Percentiles rank a stretch among this genome's conserved stretches.
These are phyloP conservation scores for Bocquillonia castaneifolia DNA, from an alignment of 441 rosid species.

Conservation along the genomic window DNA sequence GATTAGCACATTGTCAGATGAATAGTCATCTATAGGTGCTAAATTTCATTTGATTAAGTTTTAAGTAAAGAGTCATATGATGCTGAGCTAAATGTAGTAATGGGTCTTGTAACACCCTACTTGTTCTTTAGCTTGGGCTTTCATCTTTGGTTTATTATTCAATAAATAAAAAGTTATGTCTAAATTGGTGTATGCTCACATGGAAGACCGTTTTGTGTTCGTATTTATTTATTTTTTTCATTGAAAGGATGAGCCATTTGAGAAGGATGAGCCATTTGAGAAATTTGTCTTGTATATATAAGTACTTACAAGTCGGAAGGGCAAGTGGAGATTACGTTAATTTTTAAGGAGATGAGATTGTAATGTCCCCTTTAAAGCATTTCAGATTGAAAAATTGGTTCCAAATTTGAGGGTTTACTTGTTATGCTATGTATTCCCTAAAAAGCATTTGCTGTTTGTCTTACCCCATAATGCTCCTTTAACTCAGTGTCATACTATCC, in stretches of 20 bases:
- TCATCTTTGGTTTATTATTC: not conserved
- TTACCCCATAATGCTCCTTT: not conserved
- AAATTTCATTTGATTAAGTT: not conserved
- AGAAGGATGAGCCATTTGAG: no score
- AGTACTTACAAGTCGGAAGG: not conserved
- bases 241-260: not conserved
- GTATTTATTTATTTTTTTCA: no score
- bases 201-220: not conserved
- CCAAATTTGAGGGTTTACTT: not conserved
- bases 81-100: not conserved
- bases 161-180: no score
- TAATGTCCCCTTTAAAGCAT: not conserved
- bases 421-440: not conserved
- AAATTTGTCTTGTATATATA: no score
- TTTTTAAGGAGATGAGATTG: not conserved
- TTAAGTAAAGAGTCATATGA: not conserved
- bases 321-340: not conserved
- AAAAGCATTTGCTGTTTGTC: not conserved
- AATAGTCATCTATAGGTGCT: not conserved
- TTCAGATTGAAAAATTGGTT: not conserved
- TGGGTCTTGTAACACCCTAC: not conserved
- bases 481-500: not conserved
- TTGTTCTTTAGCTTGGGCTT: not conserved
- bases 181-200: not conserved
- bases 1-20: not conserved